These are phyloP conservation scores for Testicularia cyperi DNA, from an alignment of 1,284 basidiomycete species.

Conservation along the genomic window DNA sequence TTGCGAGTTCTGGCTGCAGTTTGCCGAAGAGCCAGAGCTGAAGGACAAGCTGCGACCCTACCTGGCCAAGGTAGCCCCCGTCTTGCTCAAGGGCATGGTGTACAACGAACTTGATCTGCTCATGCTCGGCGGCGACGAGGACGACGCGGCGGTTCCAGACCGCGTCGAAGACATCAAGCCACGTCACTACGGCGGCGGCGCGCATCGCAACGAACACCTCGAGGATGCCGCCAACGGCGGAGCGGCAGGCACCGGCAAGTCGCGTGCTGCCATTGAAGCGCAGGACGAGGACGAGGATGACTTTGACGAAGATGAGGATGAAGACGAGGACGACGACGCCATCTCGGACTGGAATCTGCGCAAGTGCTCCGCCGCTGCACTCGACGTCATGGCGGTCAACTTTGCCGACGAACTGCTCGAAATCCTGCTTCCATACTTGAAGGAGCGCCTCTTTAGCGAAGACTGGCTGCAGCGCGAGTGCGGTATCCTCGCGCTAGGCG, in stretches of 20 bases:
- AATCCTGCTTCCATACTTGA: conserved; percentile 83
- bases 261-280: conserved; percentile 62
- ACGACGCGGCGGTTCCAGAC: conserved; percentile 80
- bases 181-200: conserved; percentile 76
- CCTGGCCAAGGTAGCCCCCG: conserved; percentile 83
- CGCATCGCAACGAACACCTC: conserved; percentile 65
- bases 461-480: conserved; percentile 96
- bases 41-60: conserved; percentile 81
- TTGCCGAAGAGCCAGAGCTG: conserved; percentile 89
- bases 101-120: conserved; percentile 96
- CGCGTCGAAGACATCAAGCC: conserved; percentile 82
- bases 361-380: conserved; percentile 95
- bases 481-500: conserved; percentile 91
- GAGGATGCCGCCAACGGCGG: conserved; percentile 51
- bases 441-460: conserved; percentile 86
- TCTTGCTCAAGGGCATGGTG: conserved; percentile 92
- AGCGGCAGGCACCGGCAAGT: conserved; percentile 46
- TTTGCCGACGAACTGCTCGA: conserved; percentile 84
- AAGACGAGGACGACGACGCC: conserved; percentile 92
- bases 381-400: conserved; percentile 93
- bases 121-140: conserved; percentile 89
- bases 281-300: conserved; percentile 71
- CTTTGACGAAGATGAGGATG: conserved; percentile 80
- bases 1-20: conserved; percentile 99
- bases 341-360: conserved; percentile 98